Evolutionary conservation across 2,329 filamentous ascomycete genomes (phyloP).

Genomic region (Coniochaeta sp.): DNA sequence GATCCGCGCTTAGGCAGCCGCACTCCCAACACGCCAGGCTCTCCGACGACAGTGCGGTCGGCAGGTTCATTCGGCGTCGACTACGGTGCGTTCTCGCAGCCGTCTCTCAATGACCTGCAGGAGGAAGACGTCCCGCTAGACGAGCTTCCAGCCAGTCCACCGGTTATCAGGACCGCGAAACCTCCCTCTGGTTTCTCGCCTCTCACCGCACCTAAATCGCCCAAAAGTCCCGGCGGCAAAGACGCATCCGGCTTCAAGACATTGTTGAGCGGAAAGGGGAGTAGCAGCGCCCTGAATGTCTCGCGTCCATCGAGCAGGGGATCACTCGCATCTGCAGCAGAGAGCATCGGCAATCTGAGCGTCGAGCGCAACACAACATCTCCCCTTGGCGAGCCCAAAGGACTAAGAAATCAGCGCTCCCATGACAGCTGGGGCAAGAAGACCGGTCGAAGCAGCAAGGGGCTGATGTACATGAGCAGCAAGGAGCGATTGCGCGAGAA

Average conservation of each 20-base stretch:
- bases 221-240: constrained; percentile 35
- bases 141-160: constrained; percentile 55
- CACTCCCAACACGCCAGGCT: constrained; percentile 25
- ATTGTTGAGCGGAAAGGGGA: constrained; percentile 34
- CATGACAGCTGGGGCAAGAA: constrained; percentile 58
- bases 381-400: constrained; percentile 38
- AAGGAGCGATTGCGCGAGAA: constrained; percentile 58
- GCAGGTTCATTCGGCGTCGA: constrained; percentile 58
- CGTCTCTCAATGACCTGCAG: constrained; percentile 38
- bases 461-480: constrained; percentile 67
- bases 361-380: constrained; percentile 46
- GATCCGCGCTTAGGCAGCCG: constrained; percentile 8
- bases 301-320: constrained; percentile 54
- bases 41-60: constrained; percentile 18
- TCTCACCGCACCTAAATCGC: constrained; percentile 56
- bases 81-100: constrained; percentile 57
- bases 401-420: constrained; percentile 43
- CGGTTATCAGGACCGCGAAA: constrained; percentile 74
- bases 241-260: constrained; percentile 41
- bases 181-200: constrained; percentile 69
- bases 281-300: constrained; percentile 24
- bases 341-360: constrained; percentile 57
- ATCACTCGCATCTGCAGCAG: constrained; percentile 47
- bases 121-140: constrained; percentile 44
- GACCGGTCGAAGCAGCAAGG: constrained; percentile 42